phyloP scores from a whole-genome alignment of 169 alveolate species.

The Neospora caninum region DNA sequence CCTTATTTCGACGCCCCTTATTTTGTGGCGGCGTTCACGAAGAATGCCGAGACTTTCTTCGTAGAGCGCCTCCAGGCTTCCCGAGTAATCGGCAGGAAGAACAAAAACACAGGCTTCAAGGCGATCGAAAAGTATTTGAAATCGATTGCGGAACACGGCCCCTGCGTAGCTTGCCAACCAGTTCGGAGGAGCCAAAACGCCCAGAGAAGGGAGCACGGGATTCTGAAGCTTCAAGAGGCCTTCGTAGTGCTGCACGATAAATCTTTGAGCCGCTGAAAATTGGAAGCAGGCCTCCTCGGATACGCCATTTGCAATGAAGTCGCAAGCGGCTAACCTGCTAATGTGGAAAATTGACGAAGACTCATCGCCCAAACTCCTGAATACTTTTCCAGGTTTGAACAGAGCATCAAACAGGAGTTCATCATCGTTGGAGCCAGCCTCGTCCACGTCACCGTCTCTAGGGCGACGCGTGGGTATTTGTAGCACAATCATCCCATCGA shows the following conservation, averaged over 20 bases:
- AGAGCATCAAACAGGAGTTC: neutral
- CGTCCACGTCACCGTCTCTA: no score
- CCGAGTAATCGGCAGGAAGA: neutral
- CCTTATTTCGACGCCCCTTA: neutral
- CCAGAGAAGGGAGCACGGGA: neutral
- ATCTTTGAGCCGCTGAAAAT: neutral
- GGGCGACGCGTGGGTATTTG: neutral
- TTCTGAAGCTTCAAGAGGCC: neutral
- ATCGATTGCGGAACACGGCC: neutral
- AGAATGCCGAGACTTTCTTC: neutral
- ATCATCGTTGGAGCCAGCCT: neutral
- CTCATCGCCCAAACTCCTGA: neutral
- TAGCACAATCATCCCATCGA: neutral
- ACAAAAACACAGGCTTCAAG: neutral
- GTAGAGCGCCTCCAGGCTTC: neutral
- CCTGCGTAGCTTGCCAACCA: neutral
- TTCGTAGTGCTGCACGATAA: neutral
- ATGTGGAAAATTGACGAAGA: neutral
- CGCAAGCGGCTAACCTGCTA: neutral
- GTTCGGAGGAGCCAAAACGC: neutral
- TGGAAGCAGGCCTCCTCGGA: neutral
- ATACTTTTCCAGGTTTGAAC: neutral
- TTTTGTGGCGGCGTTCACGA: neutral
- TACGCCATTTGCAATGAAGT: neutral
- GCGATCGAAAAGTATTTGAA: neutral